phyloP scores from a whole-genome alignment of 176 grass and related monocot genomes.

The Leersia perrieri region DNA sequence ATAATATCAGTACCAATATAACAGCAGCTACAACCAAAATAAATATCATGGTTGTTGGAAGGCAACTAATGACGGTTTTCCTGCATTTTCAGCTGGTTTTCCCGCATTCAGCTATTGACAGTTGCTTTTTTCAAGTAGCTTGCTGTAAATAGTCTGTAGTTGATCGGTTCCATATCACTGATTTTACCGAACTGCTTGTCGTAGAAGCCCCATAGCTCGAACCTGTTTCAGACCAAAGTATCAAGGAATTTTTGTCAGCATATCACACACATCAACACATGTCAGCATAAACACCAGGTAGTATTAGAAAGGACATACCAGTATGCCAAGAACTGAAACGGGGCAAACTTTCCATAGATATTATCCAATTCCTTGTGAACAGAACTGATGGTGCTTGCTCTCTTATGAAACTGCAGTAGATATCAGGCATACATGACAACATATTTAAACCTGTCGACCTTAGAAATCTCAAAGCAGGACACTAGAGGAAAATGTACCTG shows the following conservation, averaged over 20 bases:
- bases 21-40: neutral
- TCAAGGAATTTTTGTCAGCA: neutral
- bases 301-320: conserved; percentile 48
- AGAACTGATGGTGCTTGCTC: conserved; percentile 34
- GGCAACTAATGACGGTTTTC: neutral
- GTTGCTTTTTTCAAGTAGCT: conserved; percentile 51
- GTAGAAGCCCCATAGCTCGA: conserved; percentile 71
- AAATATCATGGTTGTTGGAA: neutral
- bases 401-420: conserved; percentile 62
- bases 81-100: neutral
- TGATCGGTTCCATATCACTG: conserved; percentile 50
- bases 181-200: conserved; percentile 69
- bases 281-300: neutral
- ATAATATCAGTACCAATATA: neutral
- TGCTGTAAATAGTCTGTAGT: conserved; percentile 63
- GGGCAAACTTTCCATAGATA: conserved; percentile 63
- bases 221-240: conserved; percentile 44
- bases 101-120: conserved; percentile 7
- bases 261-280: neutral
- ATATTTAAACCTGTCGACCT: neutral
- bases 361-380: conserved; percentile 46
- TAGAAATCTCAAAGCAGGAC: conserved; percentile 4
- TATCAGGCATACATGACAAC: neutral
- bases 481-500: conserved; percentile 9
- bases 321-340: conserved; percentile 87